A percentile compares a stretch with the other conserved stretches of the same genome.
These are phyloP conservation scores for Amanita exitialis DNA, from an alignment of 768 basidiomycete genomes.

Conservation along the genomic window DNA sequence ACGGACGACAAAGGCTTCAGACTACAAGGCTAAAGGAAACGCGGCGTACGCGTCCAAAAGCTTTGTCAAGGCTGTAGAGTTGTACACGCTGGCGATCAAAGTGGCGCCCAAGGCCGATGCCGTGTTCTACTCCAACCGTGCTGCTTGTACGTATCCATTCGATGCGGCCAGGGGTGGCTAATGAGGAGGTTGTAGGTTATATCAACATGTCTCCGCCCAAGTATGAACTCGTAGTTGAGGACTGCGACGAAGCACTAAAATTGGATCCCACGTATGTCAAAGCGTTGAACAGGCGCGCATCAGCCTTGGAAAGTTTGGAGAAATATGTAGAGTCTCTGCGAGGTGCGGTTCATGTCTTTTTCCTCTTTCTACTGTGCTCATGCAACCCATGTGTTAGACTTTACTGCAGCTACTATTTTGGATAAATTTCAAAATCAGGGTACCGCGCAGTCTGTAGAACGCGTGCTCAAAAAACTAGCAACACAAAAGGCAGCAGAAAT, in stretches of 20 bases:
- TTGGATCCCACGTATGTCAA: slow-evolving; percentile 84
- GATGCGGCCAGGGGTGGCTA: neutral
- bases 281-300: slow-evolving; percentile 82
- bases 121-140: slow-evolving; percentile 94
- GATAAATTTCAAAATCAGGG: slow-evolving; percentile 83
- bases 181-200: slow-evolving; percentile 48
- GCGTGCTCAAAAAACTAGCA: slow-evolving; percentile 82
- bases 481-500: slow-evolving; percentile 64
- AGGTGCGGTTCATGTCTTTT: slow-evolving; percentile 34
- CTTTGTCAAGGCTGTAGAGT: slow-evolving; percentile 47
- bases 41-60: slow-evolving; percentile 53
- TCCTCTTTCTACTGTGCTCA: neutral
- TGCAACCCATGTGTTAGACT: slow-evolving; percentile 44
- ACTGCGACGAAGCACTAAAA: slow-evolving; percentile 83
- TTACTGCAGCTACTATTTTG: slow-evolving; percentile 92
- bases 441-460: slow-evolving; percentile 76
- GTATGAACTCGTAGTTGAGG: slow-evolving; percentile 70
- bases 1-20: slow-evolving; percentile 48
- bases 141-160: slow-evolving; percentile 61
- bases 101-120: slow-evolving; percentile 75
- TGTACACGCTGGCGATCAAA: slow-evolving; percentile 69
- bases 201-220: slow-evolving; percentile 85
- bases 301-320: slow-evolving; percentile 71
- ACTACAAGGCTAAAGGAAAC: slow-evolving; percentile 67
- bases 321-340: slow-evolving; percentile 69